Conservation (phyloP, 140 eudicot genomes). For the Ambrosia hybrid region DNA sequence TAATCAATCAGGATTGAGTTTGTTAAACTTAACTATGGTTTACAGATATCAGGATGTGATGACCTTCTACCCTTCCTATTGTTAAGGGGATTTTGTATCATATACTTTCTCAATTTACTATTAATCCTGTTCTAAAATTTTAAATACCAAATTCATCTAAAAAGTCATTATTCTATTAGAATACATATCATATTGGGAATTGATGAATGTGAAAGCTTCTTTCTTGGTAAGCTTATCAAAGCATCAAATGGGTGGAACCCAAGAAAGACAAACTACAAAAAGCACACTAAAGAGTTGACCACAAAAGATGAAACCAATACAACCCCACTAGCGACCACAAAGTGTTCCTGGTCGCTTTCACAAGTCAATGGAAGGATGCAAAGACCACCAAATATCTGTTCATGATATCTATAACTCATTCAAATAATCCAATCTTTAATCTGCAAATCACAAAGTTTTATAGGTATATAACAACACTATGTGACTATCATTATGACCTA, state of each 20-base stretch:
- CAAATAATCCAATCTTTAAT: conserved; percentile 33
- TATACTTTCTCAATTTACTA: not conserved
- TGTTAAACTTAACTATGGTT: no score
- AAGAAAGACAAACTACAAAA: conserved; percentile 15
- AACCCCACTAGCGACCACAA: conserved; percentile 15
- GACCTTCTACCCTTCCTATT: no score
- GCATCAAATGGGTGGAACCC: conserved; percentile 18
- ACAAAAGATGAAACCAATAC: conserved; percentile 6
- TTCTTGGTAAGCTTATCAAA: conserved; percentile 11
- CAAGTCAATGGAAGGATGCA: conserved; percentile 7
- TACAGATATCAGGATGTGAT: no score
- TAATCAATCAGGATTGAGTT: no score
- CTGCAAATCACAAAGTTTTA: conserved; percentile 32
- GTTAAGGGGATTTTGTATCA: no score
- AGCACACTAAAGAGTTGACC: conserved; percentile 23
- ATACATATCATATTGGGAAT: conserved; percentile 10
- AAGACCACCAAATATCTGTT: conserved; percentile 15
- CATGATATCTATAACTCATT: conserved; percentile 39
- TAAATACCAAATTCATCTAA: not conserved
- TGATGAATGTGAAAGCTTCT: conserved; percentile 15
- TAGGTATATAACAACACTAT: conserved; percentile 33
- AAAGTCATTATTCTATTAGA: no score
- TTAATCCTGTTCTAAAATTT: no score
- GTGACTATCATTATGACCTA: conserved; percentile 29
- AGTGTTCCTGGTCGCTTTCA: conserved; percentile 25